phyloP scores from a whole-genome alignment of 768 basidiomycete species.

The Amyloporia xantha region DNA sequence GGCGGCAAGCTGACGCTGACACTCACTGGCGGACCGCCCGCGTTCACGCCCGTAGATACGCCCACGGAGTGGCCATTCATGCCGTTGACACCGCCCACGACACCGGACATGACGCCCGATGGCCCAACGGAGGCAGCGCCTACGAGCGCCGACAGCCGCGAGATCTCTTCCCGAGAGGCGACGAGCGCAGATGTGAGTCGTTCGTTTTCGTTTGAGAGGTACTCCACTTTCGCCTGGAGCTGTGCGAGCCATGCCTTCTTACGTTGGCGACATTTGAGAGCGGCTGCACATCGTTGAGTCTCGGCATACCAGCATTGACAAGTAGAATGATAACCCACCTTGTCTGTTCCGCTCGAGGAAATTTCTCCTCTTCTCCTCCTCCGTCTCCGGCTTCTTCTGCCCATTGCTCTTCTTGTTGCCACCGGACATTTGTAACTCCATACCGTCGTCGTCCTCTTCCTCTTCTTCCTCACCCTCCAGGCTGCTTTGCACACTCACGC shows the following conservation, averaged over 20 bases:
- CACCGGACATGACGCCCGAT: conserved; percentile 3
- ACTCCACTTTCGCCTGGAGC: conserved; percentile 92
- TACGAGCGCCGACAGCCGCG: conserved; percentile 69
- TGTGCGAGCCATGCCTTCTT: conserved; percentile 97
- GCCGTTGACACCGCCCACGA: conserved; percentile 10
- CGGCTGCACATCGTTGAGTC: conserved; percentile 47
- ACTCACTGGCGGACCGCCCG: conserved; percentile 31
- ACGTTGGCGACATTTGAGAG: conserved; percentile 96
- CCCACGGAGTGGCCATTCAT: no score
- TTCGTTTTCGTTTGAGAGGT: conserved; percentile 89
- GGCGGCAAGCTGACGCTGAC: conserved; percentile 35
- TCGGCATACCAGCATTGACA: conserved; percentile 5
- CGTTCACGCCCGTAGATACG: conserved; percentile 15
- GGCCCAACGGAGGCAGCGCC: conserved; percentile 54
- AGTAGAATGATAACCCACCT: conserved; percentile 44
- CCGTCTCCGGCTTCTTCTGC: conserved; percentile 83
- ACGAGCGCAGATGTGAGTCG: conserved; percentile 82
- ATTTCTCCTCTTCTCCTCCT: conserved; percentile 96
- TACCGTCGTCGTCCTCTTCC: conserved; percentile 29
- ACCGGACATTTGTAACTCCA: conserved; percentile 11
- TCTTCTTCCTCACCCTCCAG: conserved; percentile 28
- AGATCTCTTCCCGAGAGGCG: conserved; percentile 86
- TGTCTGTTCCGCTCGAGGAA: conserved; percentile 97
- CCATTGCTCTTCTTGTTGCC: conserved; percentile 22
- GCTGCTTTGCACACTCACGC: conserved; percentile 21